Percentiles rank a stretch among this genome's conserved stretches.
Conservation (phyloP, 2,329 filamentous ascomycete species). For the Aspergillus pseudonomiae region DNA sequence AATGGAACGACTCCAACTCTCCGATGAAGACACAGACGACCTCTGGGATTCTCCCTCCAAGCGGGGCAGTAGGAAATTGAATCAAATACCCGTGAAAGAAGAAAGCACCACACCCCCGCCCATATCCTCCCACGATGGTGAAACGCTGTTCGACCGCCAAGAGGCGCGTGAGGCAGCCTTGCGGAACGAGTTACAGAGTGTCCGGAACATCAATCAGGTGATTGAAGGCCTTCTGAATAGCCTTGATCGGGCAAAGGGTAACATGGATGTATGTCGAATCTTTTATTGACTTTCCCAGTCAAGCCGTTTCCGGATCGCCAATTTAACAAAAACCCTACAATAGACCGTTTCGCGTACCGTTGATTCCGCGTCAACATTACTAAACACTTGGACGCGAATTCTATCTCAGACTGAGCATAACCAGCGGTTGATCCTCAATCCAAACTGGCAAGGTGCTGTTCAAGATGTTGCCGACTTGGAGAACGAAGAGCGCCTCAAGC, state of each 20-base stretch:
- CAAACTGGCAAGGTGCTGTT: conserved; percentile 84
- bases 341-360: conserved; percentile 86
- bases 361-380: conserved; percentile 79
- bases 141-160: conserved; percentile 63
- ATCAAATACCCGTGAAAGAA: conserved; percentile 43
- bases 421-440: conserved; percentile 85
- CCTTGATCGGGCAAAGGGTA: conserved; percentile 50
- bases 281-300: not conserved
- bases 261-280: conserved; percentile 49
- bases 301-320: not conserved
- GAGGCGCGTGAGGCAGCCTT: conserved; percentile 74
- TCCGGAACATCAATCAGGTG: conserved; percentile 83
- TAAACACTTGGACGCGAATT: conserved; percentile 95
- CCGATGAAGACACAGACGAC: conserved; percentile 59
- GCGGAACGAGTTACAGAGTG: conserved; percentile 76
- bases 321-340: not conserved
- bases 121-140: conserved; percentile 47
- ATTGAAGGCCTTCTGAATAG: conserved; percentile 65
- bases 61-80: conserved; percentile 38
- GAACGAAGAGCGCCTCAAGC: conserved; percentile 71
- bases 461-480: conserved; percentile 87
- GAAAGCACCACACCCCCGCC: conserved; percentile 30
- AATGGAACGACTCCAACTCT: conserved; percentile 56
- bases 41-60: conserved; percentile 62
- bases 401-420: conserved; percentile 97